Evolutionary conservation across 2,329 filamentous ascomycete genomes (phyloP).

Genomic region (Pseudocercospora musae): DNA sequence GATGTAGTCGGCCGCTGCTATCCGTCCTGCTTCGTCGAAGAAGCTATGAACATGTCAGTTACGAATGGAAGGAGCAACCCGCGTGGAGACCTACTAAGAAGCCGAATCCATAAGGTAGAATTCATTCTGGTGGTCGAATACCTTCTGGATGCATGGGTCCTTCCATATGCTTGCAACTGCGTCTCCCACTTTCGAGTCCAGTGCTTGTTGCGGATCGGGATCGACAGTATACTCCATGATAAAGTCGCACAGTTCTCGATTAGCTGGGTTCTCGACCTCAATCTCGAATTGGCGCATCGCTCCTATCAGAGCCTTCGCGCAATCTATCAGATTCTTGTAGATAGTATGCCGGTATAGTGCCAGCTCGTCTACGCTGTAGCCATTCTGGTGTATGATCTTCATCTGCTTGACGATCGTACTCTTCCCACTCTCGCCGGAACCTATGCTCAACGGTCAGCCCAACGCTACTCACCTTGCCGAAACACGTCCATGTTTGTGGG

Average conservation of each 20-base stretch:
- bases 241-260: conserved; percentile 72
- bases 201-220: conserved; percentile 78
- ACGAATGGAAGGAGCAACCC: conserved; percentile 6
- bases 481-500: neutral
- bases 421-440: conserved; percentile 97
- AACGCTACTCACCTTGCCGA: neutral
- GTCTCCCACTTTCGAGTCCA: conserved; percentile 75
- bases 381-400: conserved; percentile 99
- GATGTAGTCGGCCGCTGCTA: conserved; percentile 79
- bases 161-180: conserved; percentile 87
- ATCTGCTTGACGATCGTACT: conserved; percentile 99
- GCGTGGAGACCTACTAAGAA: conserved; percentile 65
- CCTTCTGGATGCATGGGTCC: conserved; percentile 74
- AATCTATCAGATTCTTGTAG: conserved; percentile 97
- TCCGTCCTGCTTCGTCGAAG: conserved; percentile 86
- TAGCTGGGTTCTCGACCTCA: conserved; percentile 68
- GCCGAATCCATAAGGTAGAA: conserved; percentile 99
- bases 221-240: conserved; percentile 86
- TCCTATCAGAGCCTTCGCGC: conserved; percentile 85
- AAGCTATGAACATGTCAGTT: conserved; percentile 60
- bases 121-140: conserved; percentile 93
- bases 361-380: conserved; percentile 90
- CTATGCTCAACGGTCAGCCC: conserved; percentile 47
- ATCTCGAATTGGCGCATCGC: conserved; percentile 92
- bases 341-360: conserved; percentile 93